Evolutionary conservation across 306 rosid genomes (phyloP), one percentile per base, ranked within the genome.

Genomic region (Malus sylvestris): DNA sequence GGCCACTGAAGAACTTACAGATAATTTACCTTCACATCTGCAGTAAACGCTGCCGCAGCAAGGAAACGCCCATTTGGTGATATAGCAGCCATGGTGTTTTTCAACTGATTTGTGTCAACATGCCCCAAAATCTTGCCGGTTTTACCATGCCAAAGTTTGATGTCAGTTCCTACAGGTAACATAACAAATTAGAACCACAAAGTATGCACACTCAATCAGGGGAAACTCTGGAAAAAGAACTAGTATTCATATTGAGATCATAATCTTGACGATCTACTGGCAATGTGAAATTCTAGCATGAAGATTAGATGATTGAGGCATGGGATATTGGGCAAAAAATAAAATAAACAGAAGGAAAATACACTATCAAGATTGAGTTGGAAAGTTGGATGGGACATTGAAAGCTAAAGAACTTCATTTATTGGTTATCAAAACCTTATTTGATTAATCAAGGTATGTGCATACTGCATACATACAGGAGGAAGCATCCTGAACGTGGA

Each of bases 31-130:
- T 96, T 96, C 78, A 96, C 99, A 68, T 96, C 99, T 59, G 98
- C 98, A 68, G 99, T 96, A 87, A 96, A 96, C 45, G 99, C 99
- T 70, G 99, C 99, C 16, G 99, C 98, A 35, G 99, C 99, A 89
- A 96, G 85, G 83, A 96, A 96, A 51, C 99, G 98, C 33, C 99
- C 99, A 85, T 96, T 86, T 78, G 98, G 96, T 73, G 99, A 96
- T 87, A 96, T 80, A 70, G 90, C 85, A 66, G 96, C 97, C 99
- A 91, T 96, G 81, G 63, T 92, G 84, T 96, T 96, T 85, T 92
- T 96, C 86, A 96, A 83, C 76, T 96, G 99, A 87, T 89, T 96
- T 58, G 99, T 96, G 81, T 96, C 98, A 49, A 96, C 93, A 83
- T 88, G 87, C 66, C 98, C 99, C 82, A 93, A 71, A 76, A 42